Conservation (phyloP, 2,329 filamentous ascomycete genomes). For the Trichothecium sympodiale region DNA sequence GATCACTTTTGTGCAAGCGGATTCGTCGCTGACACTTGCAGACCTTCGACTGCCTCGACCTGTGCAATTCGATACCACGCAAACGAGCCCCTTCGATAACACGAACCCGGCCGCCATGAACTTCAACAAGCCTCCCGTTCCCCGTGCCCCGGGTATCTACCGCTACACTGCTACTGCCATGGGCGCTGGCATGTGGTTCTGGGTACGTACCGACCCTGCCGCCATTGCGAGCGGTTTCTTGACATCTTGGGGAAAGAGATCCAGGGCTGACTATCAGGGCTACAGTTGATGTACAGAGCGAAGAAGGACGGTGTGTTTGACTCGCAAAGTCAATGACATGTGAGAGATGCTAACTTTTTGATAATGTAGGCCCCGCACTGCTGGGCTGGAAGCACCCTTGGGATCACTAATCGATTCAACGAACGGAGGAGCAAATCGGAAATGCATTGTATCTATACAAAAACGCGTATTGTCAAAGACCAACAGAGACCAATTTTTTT, state of each 20-base stretch:
- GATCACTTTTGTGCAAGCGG: no score
- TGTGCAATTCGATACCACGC: no score
- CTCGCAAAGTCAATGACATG: no score
- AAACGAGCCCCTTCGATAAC: no score
- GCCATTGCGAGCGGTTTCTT: background rate
- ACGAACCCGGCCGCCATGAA: conserved; percentile 12
- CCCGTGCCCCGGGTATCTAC: conserved; percentile 54
- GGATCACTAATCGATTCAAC: conserved; percentile 58
- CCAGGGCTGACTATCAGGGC: conserved; percentile 2
- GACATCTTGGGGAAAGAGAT: conserved; percentile 1
- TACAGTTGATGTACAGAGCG: conserved; percentile 84
- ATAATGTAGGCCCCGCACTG: conserved; percentile 52
- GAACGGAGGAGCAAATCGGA: no score
- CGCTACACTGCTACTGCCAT: conserved; percentile 77
- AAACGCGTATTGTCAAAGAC: no score
- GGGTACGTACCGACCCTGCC: conserved; percentile 51
- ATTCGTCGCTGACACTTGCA: no score
- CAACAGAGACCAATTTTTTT: no score
- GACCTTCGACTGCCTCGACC: no score
- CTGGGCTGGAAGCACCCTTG: conserved; percentile 94
- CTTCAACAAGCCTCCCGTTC: conserved; percentile 24
- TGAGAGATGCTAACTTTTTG: conserved; percentile 2
- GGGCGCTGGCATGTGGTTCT: conserved; percentile 98
- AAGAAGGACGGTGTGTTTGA: conserved; percentile 80
- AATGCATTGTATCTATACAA: no score